These are phyloP conservation scores for Mortierella sp. DNA, from an alignment of 371 early-diverging fungal genomes.

Conservation along the genomic window DNA sequence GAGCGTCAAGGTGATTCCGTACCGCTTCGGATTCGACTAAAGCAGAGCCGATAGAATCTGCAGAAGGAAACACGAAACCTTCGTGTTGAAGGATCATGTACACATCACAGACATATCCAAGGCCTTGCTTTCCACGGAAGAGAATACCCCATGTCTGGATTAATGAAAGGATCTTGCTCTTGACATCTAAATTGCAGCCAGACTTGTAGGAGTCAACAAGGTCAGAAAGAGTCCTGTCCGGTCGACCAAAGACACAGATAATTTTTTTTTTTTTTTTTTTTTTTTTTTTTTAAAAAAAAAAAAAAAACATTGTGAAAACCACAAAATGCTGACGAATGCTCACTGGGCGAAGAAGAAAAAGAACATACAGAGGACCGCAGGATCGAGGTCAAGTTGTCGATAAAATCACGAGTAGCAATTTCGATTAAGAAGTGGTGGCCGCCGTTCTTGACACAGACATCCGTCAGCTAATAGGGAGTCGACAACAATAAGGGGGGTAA, in stretches of 20 bases:
- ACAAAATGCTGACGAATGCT: slow-evolving; percentile 14
- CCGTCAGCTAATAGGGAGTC: slow-evolving; percentile 70
- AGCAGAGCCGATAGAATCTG: slow-evolving; percentile 22
- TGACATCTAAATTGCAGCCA: slow-evolving; percentile 76
- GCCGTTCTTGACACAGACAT: slow-evolving; percentile 94
- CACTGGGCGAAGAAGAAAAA: slow-evolving; percentile 6
- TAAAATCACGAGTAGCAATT: slow-evolving; percentile 88
- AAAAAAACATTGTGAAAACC: too few relatives aligned
- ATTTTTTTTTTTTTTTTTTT: too few relatives aligned
- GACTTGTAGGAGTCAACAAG: slow-evolving; percentile 25
- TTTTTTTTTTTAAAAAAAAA: too few relatives aligned
- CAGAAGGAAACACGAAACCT: slow-evolving; percentile 59
- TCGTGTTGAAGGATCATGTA: slow-evolving; percentile 81
- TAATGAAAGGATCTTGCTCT: slow-evolving; percentile 72
- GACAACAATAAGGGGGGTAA: background rate
- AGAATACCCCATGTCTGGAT: slow-evolving; percentile 92
- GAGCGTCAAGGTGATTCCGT: background rate
- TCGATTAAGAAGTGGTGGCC: slow-evolving; percentile 88
- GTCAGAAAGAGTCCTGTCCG: background rate
- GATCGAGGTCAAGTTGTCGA: slow-evolving; percentile 80
- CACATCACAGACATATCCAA: slow-evolving; percentile 79
- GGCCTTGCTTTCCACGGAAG: slow-evolving; percentile 76
- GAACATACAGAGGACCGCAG: slow-evolving; percentile 70
- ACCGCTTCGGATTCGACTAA: background rate
- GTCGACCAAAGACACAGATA: too few relatives aligned